Percentiles rank a stretch among this genome's conserved stretches.
Evolutionary conservation across 2,329 filamentous ascomycete species (phyloP).

Genomic region (Hortaea sp.): DNA sequence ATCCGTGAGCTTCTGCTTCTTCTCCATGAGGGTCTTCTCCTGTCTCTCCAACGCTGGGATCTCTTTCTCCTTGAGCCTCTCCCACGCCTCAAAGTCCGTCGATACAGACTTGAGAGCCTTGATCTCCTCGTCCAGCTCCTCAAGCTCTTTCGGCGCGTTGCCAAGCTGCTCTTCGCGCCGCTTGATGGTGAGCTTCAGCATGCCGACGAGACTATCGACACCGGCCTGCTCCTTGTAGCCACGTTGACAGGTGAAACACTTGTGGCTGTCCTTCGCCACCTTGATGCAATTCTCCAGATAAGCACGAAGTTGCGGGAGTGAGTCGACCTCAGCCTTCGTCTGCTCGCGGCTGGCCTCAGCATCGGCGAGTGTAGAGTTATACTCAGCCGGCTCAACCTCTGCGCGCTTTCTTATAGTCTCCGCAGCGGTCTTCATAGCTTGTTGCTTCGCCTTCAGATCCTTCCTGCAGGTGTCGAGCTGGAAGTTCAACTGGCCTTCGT

Average conservation of each 20-base stretch:
- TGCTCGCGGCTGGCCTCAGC: constrained; percentile 36
- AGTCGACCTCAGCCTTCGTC: constrained; percentile 47
- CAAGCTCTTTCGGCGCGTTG: constrained; percentile 45
- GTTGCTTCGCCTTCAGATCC: constrained; percentile 53
- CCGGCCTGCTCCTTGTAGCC: constrained; percentile 51
- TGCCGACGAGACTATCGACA: constrained; percentile 55
- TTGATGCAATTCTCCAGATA: constrained; percentile 19
- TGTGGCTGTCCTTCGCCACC: constrained; percentile 49
- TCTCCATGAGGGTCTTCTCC: constrained; percentile 40
- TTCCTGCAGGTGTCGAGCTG: constrained; percentile 56
- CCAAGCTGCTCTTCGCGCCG: constrained; percentile 11
- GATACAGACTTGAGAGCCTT: constrained; percentile 48
- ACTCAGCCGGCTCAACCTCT: constrained; percentile 43
- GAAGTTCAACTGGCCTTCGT: constrained; percentile 67
- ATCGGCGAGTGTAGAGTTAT: constrained; percentile 43
- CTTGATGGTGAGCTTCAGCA: constrained; percentile 48
- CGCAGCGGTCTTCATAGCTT: constrained; percentile 45
- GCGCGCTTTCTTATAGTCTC: constrained; percentile 41
- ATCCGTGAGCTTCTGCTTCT: constrained; percentile 28
- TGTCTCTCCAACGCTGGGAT: constrained; percentile 60
- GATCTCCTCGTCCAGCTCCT: constrained; percentile 45
- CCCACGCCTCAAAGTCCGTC: constrained; percentile 63
- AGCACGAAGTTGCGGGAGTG: constrained; percentile 10
- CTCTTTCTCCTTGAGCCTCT: constrained; percentile 56
- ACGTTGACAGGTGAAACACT: constrained; percentile 70